phyloP scores from a whole-genome alignment of 768 basidiomycete species.

The Leucogyrophana mollusca region DNA sequence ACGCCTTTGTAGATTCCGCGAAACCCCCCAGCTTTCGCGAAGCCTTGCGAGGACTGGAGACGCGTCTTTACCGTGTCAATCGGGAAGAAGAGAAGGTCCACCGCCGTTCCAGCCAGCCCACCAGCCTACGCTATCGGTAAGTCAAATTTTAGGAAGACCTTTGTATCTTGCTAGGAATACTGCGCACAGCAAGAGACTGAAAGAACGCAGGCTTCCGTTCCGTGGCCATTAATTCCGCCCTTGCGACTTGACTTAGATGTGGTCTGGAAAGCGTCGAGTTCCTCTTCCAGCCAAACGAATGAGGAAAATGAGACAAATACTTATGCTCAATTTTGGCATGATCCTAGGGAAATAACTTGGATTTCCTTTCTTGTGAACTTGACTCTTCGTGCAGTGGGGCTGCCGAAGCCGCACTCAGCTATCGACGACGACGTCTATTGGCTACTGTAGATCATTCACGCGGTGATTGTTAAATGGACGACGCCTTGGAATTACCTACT shows the following conservation, averaged over 20 bases:
- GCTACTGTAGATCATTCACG: no score
- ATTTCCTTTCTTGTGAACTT: no score
- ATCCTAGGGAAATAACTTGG: no score
- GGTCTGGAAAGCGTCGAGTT: no score
- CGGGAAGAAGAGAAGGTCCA: conserved; percentile 95
- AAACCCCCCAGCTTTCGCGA: conserved; percentile 83
- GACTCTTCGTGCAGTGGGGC: no score
- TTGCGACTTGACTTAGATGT: no score
- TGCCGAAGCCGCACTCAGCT: no score
- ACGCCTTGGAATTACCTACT: conserved; percentile 48
- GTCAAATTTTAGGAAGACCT: conserved; percentile 11
- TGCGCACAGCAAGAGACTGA: conserved; percentile 47
- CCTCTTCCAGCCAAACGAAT: no score
- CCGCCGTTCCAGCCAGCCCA: conserved; percentile 87
- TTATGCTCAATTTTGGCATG: no score
- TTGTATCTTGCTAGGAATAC: conserved; percentile 8
- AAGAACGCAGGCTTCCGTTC: conserved; percentile 39
- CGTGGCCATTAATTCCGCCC: conserved; percentile 22
- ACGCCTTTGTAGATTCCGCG: conserved; percentile 90
- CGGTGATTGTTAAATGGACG: conserved; percentile 56
- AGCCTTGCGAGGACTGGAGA: conserved; percentile 86
- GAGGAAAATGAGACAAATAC: no score
- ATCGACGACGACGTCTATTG: no score
- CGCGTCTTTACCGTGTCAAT: conserved; percentile 97
- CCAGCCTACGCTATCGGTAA: conserved; percentile 59